Base-by-base conservation (phyloP, 305 asterid species). In the Plantago coronopus region DNA sequence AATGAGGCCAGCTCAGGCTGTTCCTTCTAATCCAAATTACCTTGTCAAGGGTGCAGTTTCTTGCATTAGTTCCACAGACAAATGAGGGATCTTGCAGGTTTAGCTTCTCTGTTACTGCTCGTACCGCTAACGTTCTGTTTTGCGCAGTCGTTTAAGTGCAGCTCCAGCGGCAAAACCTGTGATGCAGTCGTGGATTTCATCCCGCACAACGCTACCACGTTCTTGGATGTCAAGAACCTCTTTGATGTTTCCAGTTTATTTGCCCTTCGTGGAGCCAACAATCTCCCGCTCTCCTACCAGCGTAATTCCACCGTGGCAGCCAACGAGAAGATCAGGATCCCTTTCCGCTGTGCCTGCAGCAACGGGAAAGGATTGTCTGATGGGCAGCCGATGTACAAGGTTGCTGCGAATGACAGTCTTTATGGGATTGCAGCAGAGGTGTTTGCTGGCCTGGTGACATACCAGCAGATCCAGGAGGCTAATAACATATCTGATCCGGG, bases 361-460 rank as follows among this genome's bases (percentile, higher is more conserved):
- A 51, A 51, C 5, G 38, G 57, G 12, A 51, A 17, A 13, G 57
- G 57, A 51, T 23, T 51, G 7, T 51, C 57, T 23, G 19, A 22
- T 12, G 18, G 57, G 4, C 57, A 34, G 12, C 40, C 56, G 37
- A 21, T 22, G 18, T 51, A 50, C 34, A 51, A 51, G 38, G 57
- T 51, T 37, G 57, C 57, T 23, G 57, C 57, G 23, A 51, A 51
- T 51, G 57, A 51, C 16, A 51, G 38, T 18, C 57, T 51, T 17
- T 34, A 23, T 12, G 6, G 17, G 4, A 22, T 51, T 51, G 57
- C 57, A 51, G 38, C 38, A 51, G 38, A 23, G 37, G 38, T 51
- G 18, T 51, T 51, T 51, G n/a, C 57, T 15, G 57, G 57, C 5
- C 57, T 51, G 38, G 38, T 23, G 29, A 51, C 57, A 5, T 51